Base-by-base conservation (phyloP, 768 basidiomycete genomes). In the Podaxis sp. region DNA sequence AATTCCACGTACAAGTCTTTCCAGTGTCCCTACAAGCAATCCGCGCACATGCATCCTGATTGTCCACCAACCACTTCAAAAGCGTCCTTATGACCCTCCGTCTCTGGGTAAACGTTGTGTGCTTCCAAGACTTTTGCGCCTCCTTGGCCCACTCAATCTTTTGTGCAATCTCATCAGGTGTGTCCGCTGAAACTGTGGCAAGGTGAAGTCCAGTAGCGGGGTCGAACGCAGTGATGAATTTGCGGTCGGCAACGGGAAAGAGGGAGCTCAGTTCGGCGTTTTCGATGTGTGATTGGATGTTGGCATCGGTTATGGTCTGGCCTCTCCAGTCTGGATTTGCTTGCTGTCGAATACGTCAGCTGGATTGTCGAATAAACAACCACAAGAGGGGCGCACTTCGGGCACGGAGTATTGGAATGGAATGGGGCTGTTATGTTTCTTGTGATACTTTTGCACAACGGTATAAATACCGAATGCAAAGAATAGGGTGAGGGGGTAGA, bases 11-110 rank as follows among this genome's bases (percentile, higher is more conserved):
- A 93, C 93, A 77, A 28, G 96, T 98, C 82, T 99, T 99, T 46
- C 96, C 96, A 0, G 94, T 94, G 74, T 99, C 96, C 36, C 96
- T 82, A 71, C 93, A 94, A 24, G 93, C 93, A 28, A 96, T 90
- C 46, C 89, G 82, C 36, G 93, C 93, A 65, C 95, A 93, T 24
- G 79, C 76, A 58, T 95, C 90, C 77, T 95, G 91, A 69, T 99
- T 95, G 66, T 91, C 88, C 37, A 98, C 87, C 4, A 96, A 80
- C 96, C 96, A 99, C 66, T 91, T 91, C 70, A 95, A 80, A 64
- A 99, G 72, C 69, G 92, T 96, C 55, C 93, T 80, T 70, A 99
- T 78, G 46, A 99, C 91, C 65, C 90, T 84, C 71, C 89, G 81
- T 46, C 97, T 82, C 67, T 96, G 85, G 1, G 82, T 80, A 71